Evolutionary conservation across 73 alveolate species (phyloP).

Genomic region (Tetrahymena borealis): DNA sequence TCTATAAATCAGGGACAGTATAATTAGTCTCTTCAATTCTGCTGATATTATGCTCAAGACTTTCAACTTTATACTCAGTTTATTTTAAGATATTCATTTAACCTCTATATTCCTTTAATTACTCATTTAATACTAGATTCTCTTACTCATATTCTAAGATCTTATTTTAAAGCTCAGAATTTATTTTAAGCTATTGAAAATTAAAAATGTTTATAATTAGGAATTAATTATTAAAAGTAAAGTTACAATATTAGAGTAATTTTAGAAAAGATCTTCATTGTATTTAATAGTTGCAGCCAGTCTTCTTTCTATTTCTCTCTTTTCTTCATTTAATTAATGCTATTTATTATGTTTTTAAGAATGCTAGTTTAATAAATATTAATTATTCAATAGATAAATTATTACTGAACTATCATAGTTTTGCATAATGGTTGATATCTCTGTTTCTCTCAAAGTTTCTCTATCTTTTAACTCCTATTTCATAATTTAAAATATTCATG

Average conservation of each 20-base stretch:
- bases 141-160: not conserved
- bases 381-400: not conserved
- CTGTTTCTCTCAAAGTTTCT: not conserved
- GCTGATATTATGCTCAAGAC: not conserved
- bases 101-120: not conserved
- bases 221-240: not conserved
- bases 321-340: not conserved
- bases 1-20: not conserved
- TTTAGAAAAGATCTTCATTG: not conserved
- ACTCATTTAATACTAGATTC: not conserved
- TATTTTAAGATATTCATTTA: not conserved
- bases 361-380: not conserved
- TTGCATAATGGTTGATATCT: not conserved
- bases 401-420: not conserved
- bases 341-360: not conserved
- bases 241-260: not conserved
- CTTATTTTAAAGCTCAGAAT: not conserved
- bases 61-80: not conserved
- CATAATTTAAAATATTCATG: not conserved
- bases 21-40: not conserved
- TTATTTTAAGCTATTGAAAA: not conserved
- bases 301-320: not conserved
- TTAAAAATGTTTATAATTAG: not conserved
- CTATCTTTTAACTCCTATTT: not conserved
- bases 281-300: not conserved